Conservation (phyloP, 768 basidiomycete species). For the Krasilnikovozyma curviuscula region DNA sequence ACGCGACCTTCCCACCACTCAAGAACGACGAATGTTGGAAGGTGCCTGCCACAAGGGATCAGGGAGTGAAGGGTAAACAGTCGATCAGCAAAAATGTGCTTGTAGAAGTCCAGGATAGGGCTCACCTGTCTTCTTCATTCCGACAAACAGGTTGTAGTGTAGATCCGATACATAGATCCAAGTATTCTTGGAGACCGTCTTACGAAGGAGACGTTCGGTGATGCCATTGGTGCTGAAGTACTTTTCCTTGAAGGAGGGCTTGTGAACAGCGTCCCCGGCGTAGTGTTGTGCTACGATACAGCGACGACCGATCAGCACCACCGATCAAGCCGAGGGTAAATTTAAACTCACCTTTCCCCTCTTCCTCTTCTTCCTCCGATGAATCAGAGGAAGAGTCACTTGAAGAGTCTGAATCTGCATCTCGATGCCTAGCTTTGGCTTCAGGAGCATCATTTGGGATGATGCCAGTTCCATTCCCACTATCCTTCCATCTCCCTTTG, state of each 20-base stretch:
- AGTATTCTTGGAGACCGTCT: slow-evolving; percentile 40
- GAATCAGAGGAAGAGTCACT: slow-evolving; percentile 1
- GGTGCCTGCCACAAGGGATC: too few species aligned
- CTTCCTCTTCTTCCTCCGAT: slow-evolving; percentile 19
- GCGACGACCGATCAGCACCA: too few species aligned
- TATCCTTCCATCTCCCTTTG: too few species aligned
- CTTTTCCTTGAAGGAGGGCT: slow-evolving; percentile 31
- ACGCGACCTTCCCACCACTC: slow-evolving; percentile 36
- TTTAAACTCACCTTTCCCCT: too few species aligned
- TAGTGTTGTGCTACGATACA: too few species aligned
- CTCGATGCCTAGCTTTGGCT: too few species aligned
- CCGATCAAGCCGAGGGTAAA: too few species aligned
- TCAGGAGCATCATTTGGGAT: background rate
- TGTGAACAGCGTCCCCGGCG: slow-evolving; percentile 8
- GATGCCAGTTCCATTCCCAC: slow-evolving; percentile 20
- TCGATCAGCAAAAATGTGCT: too few species aligned
- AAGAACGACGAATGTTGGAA: slow-evolving; percentile 47
- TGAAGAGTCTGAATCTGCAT: background rate
- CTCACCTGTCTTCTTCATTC: slow-evolving; percentile 46
- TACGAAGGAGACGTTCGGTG: slow-evolving; percentile 37
- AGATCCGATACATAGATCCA: slow-evolving; percentile 51
- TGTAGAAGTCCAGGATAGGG: too few species aligned
- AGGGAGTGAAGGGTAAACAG: too few species aligned
- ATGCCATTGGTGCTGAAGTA: slow-evolving; percentile 37
- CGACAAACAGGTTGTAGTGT: slow-evolving; percentile 32